Base-by-base conservation (phyloP, 2,329 filamentous ascomycete genomes). In the Aspergillus chevalieri region DNA sequence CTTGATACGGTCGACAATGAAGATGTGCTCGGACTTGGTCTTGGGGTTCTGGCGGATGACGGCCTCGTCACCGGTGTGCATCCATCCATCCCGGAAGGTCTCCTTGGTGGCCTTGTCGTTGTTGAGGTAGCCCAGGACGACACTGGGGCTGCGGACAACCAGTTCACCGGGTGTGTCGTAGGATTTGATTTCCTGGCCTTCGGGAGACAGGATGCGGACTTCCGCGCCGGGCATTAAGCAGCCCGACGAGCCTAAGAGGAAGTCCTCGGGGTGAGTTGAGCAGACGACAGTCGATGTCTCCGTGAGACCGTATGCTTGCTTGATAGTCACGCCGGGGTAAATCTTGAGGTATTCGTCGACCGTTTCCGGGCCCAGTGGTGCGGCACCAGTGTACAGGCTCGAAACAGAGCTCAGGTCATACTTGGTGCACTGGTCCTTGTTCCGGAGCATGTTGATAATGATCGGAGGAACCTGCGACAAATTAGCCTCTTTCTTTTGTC, bases 11-110 rank as follows among this genome's bases (percentile, higher is more conserved):
- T 95, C 91, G 1, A 90, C 86, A 51, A 96, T 85, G 64, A 89
- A 85, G 44, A 95, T 66, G 62, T 96, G 91, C 67, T 95, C 89
- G 38, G 38, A 41, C 55, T 84, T 74, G 2, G 88, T 89, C 2
- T 76, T 73, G 0, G 81, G 77, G 6, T 81, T 75, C 60, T 80
- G 78, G 2, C 79, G 77, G 9, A 94, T 73, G 3, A 92, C 74
- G 0, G 86, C 89, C 65, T 94, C 88, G 60, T 96, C 91, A 5
- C 91, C 91, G 0, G 91, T 95, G 38, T 80, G 81, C 77, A 95
- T 82, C 82, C 89, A 93, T n/a, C 77, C 76, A 56, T 90, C 84
- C 1, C 83, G 76, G 61, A 89, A 96, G 0, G 90, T 93, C 65
- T 94, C 89, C 46, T 79, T 76, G 17, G 84, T 94, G 3, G 91